Evolutionary conservation across 169 alveolate species (phyloP), one percentile per base, ranked within the genome.

Genomic region (Besnoitia besnoiti): DNA sequence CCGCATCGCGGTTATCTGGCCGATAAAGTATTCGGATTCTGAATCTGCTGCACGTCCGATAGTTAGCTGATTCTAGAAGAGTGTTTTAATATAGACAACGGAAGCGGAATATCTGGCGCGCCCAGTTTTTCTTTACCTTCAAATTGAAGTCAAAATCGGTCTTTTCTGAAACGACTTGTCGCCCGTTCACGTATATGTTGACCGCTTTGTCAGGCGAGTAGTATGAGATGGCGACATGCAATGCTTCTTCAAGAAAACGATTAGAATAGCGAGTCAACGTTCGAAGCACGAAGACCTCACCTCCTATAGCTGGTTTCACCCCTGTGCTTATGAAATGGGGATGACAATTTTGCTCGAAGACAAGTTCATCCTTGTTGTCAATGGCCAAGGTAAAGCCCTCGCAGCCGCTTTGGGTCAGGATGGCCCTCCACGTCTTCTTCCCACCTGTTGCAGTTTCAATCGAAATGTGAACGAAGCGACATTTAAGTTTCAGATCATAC

Each of bases 331-430:
- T 67, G 35, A 95, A 73, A 8, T 94, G 92, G 0, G 98, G 97
- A 4, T 96, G 91, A 91, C 98, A 97, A 49, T 96, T 97, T 50
- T 96, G 96, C 89, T 96, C 98, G 47, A 97, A 76, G 55, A 95
- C 93, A 40, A 97, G 89, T 59, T 97, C 98, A 27, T 97, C 97
- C 76, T 84, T 87, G 88, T 97, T 95, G 93, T 95, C 96, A 24
- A 97, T 87, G 19, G 97, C 95, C 24, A 97, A 91, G 67, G 94
- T 85, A 40, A 96, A 89, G 19, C 98, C 98, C 14, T 96, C 97
- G 92, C 98, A 97, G 44, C 93, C 90, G 90, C 96, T 92, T 73
- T 92, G 96, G 80, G 96, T 85, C 21, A 95, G 67, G 4, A 95
- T 30, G 35, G 96, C 85, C 61, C 96, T 90, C 95, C 95, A 85